Conservation (phyloP, 1,284 basidiomycete genomes). For the Athelia sp. region DNA sequence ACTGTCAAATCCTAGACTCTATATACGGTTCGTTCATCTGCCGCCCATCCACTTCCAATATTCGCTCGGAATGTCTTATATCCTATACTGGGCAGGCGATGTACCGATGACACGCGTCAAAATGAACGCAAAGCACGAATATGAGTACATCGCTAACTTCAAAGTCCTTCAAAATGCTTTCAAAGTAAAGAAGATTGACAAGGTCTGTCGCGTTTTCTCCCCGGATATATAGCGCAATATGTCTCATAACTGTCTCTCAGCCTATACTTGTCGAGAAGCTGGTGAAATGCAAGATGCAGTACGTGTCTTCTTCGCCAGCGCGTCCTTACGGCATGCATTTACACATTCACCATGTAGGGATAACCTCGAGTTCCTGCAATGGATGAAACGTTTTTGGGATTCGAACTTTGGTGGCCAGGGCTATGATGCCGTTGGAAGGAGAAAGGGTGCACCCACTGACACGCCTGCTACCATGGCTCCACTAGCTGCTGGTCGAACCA, state of each 20-base stretch:
- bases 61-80: background rate
- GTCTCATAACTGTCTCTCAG: conserved; percentile 33
- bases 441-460: conserved; percentile 72
- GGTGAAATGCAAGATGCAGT: conserved; percentile 99
- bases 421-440: conserved; percentile 84
- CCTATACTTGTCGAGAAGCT: conserved; percentile 93
- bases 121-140: conserved; percentile 93
- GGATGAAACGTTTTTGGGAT: conserved; percentile 97
- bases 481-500: conserved; percentile 35
- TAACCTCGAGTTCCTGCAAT: conserved; percentile 98
- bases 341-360: conserved; percentile 48
- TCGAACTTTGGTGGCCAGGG: conserved; percentile 82
- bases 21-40: conserved; percentile 69
- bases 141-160: conserved; percentile 94
- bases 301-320: conserved; percentile 31
- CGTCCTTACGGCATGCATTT: conserved; percentile 1
- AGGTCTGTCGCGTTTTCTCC: conserved; percentile 47
- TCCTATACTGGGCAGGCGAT: conserved; percentile 50
- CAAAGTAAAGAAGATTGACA: conserved; percentile 88
- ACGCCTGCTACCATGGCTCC: conserved; percentile 77
- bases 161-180: conserved; percentile 92
- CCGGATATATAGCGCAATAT: conserved; percentile 1
- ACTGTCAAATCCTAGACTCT: conserved; percentile 91
- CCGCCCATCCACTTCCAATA: background rate
- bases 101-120: conserved; percentile 86